phyloP scores from a whole-genome alignment of 768 basidiomycete genomes.

The Saitozyma sp. region DNA sequence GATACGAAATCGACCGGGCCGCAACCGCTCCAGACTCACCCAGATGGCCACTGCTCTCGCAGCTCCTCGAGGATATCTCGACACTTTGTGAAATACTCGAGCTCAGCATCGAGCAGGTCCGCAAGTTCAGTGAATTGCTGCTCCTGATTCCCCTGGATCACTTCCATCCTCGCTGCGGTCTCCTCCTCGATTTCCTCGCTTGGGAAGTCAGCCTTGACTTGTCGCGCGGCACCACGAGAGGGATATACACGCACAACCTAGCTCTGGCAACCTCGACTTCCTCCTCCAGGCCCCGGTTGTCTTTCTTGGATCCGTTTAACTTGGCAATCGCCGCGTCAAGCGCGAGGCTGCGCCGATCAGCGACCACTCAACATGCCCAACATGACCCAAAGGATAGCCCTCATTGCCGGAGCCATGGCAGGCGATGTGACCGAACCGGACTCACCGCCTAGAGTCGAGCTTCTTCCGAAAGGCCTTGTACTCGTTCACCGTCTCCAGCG shows the following conservation, averaged over 20 bases:
- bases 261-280: conserved; percentile 70
- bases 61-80: conserved; percentile 71
- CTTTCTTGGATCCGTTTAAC: conserved; percentile 74
- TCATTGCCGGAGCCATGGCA: not conserved
- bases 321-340: conserved; percentile 75
- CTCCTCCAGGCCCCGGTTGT: conserved; percentile 73
- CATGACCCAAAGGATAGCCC: too few relatives aligned
- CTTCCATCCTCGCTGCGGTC: conserved; percentile 73
- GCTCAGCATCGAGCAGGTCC: conserved; percentile 69
- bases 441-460: conserved; percentile 76
- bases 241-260: conserved; percentile 64
- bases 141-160: conserved; percentile 76
- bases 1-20: too few relatives aligned
- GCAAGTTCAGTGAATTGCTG: conserved; percentile 70
- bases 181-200: conserved; percentile 88
- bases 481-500: conserved; percentile 75
- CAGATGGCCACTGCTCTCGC: conserved; percentile 66
- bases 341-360: conserved; percentile 59
- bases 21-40: conserved; percentile 55
- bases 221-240: too few relatives aligned
- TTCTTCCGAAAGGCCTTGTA: conserved; percentile 80
- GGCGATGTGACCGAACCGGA: conserved; percentile 26
- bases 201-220: conserved; percentile 7
- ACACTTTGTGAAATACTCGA: conserved; percentile 72
- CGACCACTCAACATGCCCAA: not conserved